A percentile compares a stretch with the other conserved stretches of the same genome.
These are phyloP conservation scores for Coniochaeta sp. DNA, from an alignment of 2,329 filamentous ascomycete species.

Conservation along the genomic window DNA sequence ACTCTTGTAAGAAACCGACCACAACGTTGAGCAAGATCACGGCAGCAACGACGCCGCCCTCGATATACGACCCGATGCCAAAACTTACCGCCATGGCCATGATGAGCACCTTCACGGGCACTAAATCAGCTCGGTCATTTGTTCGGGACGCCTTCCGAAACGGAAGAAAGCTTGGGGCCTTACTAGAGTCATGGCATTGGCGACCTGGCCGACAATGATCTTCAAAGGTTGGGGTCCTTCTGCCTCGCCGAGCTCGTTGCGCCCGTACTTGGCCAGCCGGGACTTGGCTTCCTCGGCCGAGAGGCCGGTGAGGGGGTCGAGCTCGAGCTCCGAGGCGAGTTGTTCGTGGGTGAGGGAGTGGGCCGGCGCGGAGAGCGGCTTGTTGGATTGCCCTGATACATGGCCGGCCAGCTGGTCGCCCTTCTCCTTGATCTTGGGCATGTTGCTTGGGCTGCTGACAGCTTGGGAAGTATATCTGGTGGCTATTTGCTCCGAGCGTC, in stretches of 20 bases:
- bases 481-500: no score
- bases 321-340: slow-evolving; percentile 40
- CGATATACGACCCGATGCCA: slow-evolving; percentile 43
- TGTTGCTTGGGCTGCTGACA: slow-evolving; percentile 2
- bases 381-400: slow-evolving; percentile 34
- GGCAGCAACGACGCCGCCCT: slow-evolving; percentile 43
- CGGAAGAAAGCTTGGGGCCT: slow-evolving; percentile 8
- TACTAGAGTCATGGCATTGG: slow-evolving; percentile 57
- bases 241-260: slow-evolving; percentile 48
- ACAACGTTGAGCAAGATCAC: slow-evolving; percentile 45
- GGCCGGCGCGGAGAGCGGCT: slow-evolving; percentile 51
- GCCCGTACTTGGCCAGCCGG: slow-evolving; percentile 43
- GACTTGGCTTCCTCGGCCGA: slow-evolving; percentile 36
- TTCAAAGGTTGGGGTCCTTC: slow-evolving; percentile 45
- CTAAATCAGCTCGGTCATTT: slow-evolving; percentile 2
- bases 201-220: slow-evolving; percentile 50
- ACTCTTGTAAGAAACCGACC: slow-evolving; percentile 47
- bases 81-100: slow-evolving; percentile 43
- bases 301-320: slow-evolving; percentile 46
- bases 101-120: slow-evolving; percentile 26
- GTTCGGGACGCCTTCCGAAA: slow-evolving; percentile 4
- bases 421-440: slow-evolving; percentile 16
- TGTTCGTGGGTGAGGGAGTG: slow-evolving; percentile 50
- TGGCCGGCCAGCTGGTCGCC: slow-evolving; percentile 18
- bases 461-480: background rate